Evolutionary conservation across 192 early-diverging fungal genomes (phyloP).

Genomic region (Umbelopsis sp.): DNA sequence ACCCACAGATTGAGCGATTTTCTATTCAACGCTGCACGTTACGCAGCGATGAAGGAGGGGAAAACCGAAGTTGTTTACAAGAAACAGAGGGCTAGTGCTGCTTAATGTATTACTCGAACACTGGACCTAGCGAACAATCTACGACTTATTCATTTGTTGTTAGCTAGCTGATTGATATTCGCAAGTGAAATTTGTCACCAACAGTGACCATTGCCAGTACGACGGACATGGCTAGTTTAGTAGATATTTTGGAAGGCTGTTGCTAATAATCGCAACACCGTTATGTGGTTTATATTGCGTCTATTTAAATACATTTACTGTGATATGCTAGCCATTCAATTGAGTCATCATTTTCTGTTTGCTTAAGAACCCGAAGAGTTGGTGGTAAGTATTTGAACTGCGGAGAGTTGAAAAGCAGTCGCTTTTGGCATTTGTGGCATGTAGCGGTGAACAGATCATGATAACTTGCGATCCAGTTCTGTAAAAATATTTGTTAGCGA

Average conservation of each 20-base stretch:
- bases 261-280: neutral
- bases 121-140: no score
- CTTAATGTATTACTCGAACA: neutral
- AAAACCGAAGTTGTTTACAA: conserved; percentile 79
- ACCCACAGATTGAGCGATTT: conserved; percentile 79
- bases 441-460: conserved; percentile 35
- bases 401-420: conserved; percentile 40
- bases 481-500: neutral
- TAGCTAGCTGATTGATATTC: no score
- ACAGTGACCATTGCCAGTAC: no score
- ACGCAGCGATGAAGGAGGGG: conserved; percentile 70
- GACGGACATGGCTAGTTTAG: no score
- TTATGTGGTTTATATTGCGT: neutral
- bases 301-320: conserved; percentile 6
- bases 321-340: neutral
- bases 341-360: neutral
- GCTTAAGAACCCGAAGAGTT: conserved; percentile 31
- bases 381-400: conserved; percentile 44
- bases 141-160: no score
- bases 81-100: neutral
- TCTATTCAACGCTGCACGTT: conserved; percentile 87
- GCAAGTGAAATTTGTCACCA: no score
- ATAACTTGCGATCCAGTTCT: conserved; percentile 39
- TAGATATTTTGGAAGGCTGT: no score
- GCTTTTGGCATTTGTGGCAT: conserved; percentile 37